Conservation (phyloP, 2,329 filamentous ascomycete species). For the Scytalidium lignicola region DNA sequence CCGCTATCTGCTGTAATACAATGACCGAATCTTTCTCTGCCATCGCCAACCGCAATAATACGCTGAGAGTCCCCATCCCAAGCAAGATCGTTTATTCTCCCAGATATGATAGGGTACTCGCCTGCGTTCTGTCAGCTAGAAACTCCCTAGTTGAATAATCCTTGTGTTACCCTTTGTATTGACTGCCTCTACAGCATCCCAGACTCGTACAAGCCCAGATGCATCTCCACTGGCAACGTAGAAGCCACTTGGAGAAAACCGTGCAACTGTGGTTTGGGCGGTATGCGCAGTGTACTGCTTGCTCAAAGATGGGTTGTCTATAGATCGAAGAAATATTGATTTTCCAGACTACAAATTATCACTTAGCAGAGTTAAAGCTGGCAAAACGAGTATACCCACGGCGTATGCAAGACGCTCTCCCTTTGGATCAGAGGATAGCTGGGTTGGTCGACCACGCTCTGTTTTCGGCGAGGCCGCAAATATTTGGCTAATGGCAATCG, state of each 20-base stretch:
- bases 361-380: conserved; percentile 6
- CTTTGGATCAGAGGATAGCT: conserved; percentile 81
- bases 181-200: conserved; percentile 81
- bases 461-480: conserved; percentile 83
- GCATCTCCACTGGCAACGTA: conserved; percentile 91
- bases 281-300: conserved; percentile 94
- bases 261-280: conserved; percentile 80
- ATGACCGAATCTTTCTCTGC: conserved; percentile 87
- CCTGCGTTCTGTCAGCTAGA: conserved; percentile 34
- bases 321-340: conserved; percentile 91
- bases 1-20: conserved; percentile 94
- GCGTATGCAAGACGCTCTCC: conserved; percentile 91
- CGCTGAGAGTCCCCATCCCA: conserved; percentile 98
- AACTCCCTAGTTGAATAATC: neutral
- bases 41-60: conserved; percentile 92
- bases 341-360: conserved; percentile 68
- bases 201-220: conserved; percentile 79
- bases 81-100: conserved; percentile 90
- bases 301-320: conserved; percentile 78
- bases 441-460: conserved; percentile 79
- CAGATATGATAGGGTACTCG: conserved; percentile 91
- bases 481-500: conserved; percentile 60
- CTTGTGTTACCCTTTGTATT: conserved; percentile 65
- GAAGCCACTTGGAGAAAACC: conserved; percentile 90
- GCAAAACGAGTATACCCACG: conserved; percentile 44